Evolutionary conservation across 345 rosid species (phyloP).

Genomic region (Geranium rotundifolium): DNA sequence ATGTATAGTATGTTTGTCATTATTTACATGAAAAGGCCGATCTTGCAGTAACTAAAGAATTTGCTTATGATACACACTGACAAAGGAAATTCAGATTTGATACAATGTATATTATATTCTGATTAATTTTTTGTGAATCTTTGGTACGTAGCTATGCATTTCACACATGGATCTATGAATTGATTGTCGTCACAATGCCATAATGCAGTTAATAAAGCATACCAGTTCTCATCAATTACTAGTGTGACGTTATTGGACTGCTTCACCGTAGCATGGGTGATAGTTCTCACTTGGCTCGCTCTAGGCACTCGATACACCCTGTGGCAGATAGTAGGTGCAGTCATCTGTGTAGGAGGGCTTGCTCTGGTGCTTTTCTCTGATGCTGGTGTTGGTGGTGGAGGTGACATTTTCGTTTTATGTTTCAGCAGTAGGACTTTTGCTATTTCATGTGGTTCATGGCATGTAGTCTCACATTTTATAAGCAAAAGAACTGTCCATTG

Average conservation of each 20-base stretch:
- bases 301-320: slow-evolving; percentile 39
- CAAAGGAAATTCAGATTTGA: too few relatives aligned
- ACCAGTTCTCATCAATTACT: slow-evolving; percentile 46
- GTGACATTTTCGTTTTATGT: slow-evolving; percentile 11
- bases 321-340: slow-evolving; percentile 46
- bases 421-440: too few relatives aligned
- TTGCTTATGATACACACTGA: too few relatives aligned
- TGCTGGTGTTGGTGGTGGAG: slow-evolving; percentile 51
- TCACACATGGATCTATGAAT: neutral
- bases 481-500: too few relatives aligned
- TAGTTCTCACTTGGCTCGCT: slow-evolving; percentile 40
- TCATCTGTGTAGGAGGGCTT: slow-evolving; percentile 39
- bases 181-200: neutral
- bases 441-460: slow-evolving; percentile 1
- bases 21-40: too few relatives aligned
- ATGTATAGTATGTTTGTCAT: too few relatives aligned
- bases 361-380: slow-evolving; percentile 52
- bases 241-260: slow-evolving; percentile 54
- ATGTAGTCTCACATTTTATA: too few relatives aligned
- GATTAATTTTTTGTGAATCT: too few relatives aligned
- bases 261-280: slow-evolving; percentile 43
- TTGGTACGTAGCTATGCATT: too few relatives aligned
- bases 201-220: slow-evolving; percentile 50
- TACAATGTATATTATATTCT: too few relatives aligned
- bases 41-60: too few relatives aligned